A percentile compares a stretch with the other conserved stretches of the same genome.
phyloP scores from a whole-genome alignment of 768 basidiomycete species.

The Naematelia aurantialba region DNA sequence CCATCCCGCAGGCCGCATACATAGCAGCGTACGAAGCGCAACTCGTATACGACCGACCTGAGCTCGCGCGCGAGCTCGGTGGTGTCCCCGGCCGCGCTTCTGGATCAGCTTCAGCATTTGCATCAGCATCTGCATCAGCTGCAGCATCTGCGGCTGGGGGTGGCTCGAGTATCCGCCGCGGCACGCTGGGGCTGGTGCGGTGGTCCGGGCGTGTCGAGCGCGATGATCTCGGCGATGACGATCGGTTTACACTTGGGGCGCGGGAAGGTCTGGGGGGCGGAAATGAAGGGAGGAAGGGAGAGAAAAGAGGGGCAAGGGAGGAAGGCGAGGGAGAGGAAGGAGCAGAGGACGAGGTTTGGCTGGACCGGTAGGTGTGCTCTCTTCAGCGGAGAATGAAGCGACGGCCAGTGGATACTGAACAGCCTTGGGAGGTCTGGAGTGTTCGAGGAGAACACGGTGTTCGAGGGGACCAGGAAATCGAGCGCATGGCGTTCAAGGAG shows the following conservation, averaged over 20 bases:
- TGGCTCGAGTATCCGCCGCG: conserved; percentile 13
- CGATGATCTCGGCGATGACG: neutral
- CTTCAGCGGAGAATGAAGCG: too few species aligned
- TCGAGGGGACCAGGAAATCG: too few species aligned
- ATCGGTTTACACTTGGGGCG: neutral
- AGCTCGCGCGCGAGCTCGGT: conserved; percentile 14
- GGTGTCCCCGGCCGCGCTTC: too few species aligned
- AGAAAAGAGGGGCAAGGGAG: neutral
- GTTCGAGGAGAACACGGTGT: too few species aligned
- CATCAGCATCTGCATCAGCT: neutral
- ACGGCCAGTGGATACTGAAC: too few species aligned
- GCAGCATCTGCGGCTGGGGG: neutral
- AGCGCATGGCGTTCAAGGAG: too few species aligned
- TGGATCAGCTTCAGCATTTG: neutral
- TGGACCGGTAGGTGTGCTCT: conserved; percentile 65
- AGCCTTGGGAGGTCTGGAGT: too few species aligned
- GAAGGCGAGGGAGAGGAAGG: conserved; percentile 1
- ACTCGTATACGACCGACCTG: conserved; percentile 56
- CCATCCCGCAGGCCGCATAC: conserved; percentile 18
- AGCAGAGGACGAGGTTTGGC: conserved; percentile 57
- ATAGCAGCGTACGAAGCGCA: conserved; percentile 76
- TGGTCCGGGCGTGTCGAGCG: neutral
- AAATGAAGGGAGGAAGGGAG: conserved; percentile 8
- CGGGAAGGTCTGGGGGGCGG: neutral
- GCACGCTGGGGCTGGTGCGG: neutral